Percentiles rank a stretch among this genome's conserved stretches.
Evolutionary conservation across 2,329 filamentous ascomycete genomes (phyloP).

Genomic region (Colletotrichum sp.): DNA sequence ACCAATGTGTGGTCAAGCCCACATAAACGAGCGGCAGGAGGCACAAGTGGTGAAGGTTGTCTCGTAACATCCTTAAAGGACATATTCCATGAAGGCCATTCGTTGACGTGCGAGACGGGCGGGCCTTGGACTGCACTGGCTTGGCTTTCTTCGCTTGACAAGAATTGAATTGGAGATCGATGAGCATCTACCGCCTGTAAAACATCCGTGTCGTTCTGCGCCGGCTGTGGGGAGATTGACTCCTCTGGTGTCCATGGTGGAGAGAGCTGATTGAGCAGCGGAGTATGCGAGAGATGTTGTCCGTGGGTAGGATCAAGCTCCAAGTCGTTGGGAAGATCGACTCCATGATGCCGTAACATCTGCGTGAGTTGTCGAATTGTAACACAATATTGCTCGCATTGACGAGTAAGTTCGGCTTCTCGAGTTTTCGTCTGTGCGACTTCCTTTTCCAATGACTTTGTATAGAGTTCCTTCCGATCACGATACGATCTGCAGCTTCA

Average conservation of each 20-base stretch:
- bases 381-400: constrained; percentile 22
- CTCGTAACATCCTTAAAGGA: not conserved
- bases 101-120: not conserved
- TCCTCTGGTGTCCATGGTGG: not conserved
- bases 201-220: not conserved
- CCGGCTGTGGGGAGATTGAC: not conserved
- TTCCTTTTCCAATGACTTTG: constrained; percentile 30
- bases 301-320: not conserved
- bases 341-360: constrained; percentile 22
- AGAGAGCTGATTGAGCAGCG: not conserved
- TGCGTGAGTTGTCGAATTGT: constrained; percentile 21
- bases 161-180: not conserved
- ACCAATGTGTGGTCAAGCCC: constrained; percentile 27
- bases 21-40: constrained; percentile 8
- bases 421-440: constrained; percentile 20
- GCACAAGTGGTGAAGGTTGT: not conserved
- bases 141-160: not conserved
- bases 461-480: constrained; percentile 32
- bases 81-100: not conserved
- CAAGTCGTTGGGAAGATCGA: not conserved
- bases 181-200: not conserved
- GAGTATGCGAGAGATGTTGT: not conserved
- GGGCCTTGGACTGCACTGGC: not conserved
- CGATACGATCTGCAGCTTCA: constrained; percentile 28
- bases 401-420: constrained; percentile 25